Base-by-base conservation (phyloP, 768 basidiomycete genomes). In the Hygrocybe punicea region DNA sequence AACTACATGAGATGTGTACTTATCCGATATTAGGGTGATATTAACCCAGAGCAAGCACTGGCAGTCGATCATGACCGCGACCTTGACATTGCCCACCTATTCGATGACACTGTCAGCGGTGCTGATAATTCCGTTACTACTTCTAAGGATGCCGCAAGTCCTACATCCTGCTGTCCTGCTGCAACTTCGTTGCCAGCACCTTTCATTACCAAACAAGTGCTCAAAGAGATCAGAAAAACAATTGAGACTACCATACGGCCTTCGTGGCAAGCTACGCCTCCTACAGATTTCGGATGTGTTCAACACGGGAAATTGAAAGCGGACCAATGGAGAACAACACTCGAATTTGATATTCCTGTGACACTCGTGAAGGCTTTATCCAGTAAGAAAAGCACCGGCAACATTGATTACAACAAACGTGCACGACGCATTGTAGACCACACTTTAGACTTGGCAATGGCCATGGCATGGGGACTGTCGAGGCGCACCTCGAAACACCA, bases 341-440 rank as follows among this genome's bases (percentile, higher is more conserved):
- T 64, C 34, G 63, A 64, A 36, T 64, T 67, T 55, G 62, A 67
- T 34, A 39, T 67, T 16, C 65, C 63, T 2, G 57, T 65, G 4
- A 59, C 62, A 0, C 17, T 65, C 14, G 46, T 25, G 14, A 19
- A 48, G 40, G 14, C 21, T 25, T 14, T n/a, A 36, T 60, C 23
- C 44, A 39, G 29, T 24, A 35, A 11, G 6, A 25, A 35, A 39
- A 23, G 19, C 24, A 17, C 14, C 33, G 34, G 46, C 19, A 19
- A 48, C 14, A 17, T 42, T 42, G 19, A 14, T 19, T 13, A 55
- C 34, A 56, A 58, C 46, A 55, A 46, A 37, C 17, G 36, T 49
- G 11, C 17, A 14, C 60, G 25, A 62, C 40, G 40, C 40, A 53
- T 63, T 6, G 48, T 63, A 3, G 53, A 62, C 21, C 42, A 23